Base-by-base conservation (phyloP, 2,329 filamentous ascomycete species). In the Phyllosticta ampelicida region DNA sequence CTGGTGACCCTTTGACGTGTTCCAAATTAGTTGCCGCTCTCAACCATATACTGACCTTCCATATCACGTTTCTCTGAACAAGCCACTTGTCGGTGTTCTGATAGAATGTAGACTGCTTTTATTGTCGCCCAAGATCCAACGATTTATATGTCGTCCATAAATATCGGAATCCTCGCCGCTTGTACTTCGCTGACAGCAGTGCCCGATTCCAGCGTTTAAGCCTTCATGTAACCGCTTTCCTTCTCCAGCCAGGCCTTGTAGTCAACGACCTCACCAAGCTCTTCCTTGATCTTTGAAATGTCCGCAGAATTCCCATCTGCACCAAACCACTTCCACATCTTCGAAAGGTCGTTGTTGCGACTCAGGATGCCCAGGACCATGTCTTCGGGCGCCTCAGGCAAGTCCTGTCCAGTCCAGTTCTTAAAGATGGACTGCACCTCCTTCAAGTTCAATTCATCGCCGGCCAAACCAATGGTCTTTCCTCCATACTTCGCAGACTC, bases 321-420 rank as follows among this genome's bases (percentile, higher is more conserved):
- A 30, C 65, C 62, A 51, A 80, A 79, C 76, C 78, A 81, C 19
- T 69, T 63, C 56, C 74, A 76, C 75, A 79, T 79, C 8, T 62
- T 59, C 1, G 71, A 70, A 9, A 77, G 13, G 19, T 77, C 73
- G 52, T 73, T 71, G 54, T 74, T 64, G 28, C 65, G 57, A 58
- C 67, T 68, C 64, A 73, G 63, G 9, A 76, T 61, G 8, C 71
- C 57, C 2, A 60, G 61, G 0, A 60, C 68, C 1, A 79, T 44
- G 11, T 75, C 65, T 0, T 63, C 54, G 36, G 71, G 79, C 2
- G 72, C 73, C 36, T 61, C 66, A 0, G 76, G 77, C 19, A 79
- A 61, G 3, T 68, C 64, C 52, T 63, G 29, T 0, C 77, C 77
- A 0, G 74, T 75, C 53, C 70, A 71, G 30, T 73, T 62, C 65